phyloP scores from a whole-genome alignment of 1,284 basidiomycete genomes.

The Austroboletus novae-zelandiae region DNA sequence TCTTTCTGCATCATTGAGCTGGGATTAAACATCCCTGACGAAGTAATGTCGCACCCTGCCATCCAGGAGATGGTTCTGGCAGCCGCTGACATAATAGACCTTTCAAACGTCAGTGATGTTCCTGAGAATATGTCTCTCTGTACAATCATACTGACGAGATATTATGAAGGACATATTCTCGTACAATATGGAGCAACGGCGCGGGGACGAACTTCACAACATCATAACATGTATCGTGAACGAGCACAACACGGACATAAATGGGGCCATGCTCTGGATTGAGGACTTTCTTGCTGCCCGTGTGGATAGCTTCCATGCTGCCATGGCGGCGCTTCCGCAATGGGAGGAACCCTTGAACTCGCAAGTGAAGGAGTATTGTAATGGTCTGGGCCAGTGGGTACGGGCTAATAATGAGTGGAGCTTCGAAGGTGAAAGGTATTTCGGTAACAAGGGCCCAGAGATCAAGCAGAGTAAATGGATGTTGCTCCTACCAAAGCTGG shows the following conservation, averaged over 20 bases:
- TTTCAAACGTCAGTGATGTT: constrained; percentile 4
- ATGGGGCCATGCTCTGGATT: constrained; percentile 36
- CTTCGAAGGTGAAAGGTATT: constrained; percentile 37
- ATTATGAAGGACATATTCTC: constrained; percentile 23
- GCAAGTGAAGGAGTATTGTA: constrained; percentile 23
- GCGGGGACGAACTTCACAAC: constrained; percentile 38
- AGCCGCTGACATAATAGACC: constrained; percentile 1
- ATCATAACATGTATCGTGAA: constrained; percentile 38
- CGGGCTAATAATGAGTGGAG: constrained; percentile 15
- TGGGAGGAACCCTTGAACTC: constrained; percentile 13
- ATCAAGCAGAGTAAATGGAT: constrained; percentile 13
- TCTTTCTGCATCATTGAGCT: constrained; percentile 2
- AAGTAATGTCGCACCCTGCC: constrained; percentile 2
- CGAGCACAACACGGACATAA: constrained; percentile 29
- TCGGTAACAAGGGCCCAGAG: constrained; percentile 28
- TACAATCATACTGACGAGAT: neutral
- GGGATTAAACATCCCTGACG: constrained; percentile 9
- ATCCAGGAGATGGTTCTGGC: constrained; percentile 9
- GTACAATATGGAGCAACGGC: constrained; percentile 38
- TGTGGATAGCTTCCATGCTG: constrained; percentile 2
- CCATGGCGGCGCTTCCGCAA: constrained; percentile 5
- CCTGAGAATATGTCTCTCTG: neutral
- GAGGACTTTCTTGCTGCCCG: constrained; percentile 5
- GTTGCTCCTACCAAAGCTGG: constrained; percentile 4
- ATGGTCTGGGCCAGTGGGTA: constrained; percentile 20